Evolutionary conservation across 2,329 filamentous ascomycete genomes (phyloP).

Genomic region (Alternaria angustiovoidea): DNA sequence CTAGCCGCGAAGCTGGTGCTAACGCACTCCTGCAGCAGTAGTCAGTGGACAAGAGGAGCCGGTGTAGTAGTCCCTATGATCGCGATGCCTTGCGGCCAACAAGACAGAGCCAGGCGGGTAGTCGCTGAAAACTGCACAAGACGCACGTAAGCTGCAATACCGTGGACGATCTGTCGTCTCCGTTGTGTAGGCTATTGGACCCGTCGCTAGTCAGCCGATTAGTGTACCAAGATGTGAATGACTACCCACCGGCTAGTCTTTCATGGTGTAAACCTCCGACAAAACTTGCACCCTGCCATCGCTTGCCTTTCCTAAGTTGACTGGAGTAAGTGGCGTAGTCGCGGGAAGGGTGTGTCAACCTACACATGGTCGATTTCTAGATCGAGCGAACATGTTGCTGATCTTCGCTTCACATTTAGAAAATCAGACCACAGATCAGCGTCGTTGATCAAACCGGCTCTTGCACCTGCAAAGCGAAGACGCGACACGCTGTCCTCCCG

Average conservation of each 20-base stretch:
- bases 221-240: slow-evolving; percentile 14
- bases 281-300: slow-evolving; percentile 34
- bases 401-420: slow-evolving; percentile 31
- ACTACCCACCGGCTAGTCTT: slow-evolving; percentile 16
- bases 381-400: slow-evolving; percentile 18
- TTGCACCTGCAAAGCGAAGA: slow-evolving; percentile 2
- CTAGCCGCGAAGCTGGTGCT: slow-evolving; percentile 6
- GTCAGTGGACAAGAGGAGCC: slow-evolving; percentile 23
- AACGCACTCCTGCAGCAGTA: slow-evolving; percentile 3
- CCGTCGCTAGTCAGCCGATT: slow-evolving; percentile 9
- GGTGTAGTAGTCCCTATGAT: slow-evolving; percentile 4
- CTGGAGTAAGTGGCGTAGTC: slow-evolving; percentile 13
- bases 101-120: slow-evolving; percentile 9
- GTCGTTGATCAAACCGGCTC: slow-evolving; percentile 10
- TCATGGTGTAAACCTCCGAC: slow-evolving; percentile 20
- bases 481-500: slow-evolving; percentile 2
- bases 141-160: slow-evolving; percentile 11
- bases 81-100: neutral
- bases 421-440: slow-evolving; percentile 41
- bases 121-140: neutral
- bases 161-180: slow-evolving; percentile 6
- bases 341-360: slow-evolving; percentile 16
- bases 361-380: slow-evolving; percentile 9
- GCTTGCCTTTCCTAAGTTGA: slow-evolving; percentile 24
- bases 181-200: slow-evolving; percentile 6